Base-by-base conservation (phyloP, 1,284 basidiomycete genomes). In the Dichomitus squalens region DNA sequence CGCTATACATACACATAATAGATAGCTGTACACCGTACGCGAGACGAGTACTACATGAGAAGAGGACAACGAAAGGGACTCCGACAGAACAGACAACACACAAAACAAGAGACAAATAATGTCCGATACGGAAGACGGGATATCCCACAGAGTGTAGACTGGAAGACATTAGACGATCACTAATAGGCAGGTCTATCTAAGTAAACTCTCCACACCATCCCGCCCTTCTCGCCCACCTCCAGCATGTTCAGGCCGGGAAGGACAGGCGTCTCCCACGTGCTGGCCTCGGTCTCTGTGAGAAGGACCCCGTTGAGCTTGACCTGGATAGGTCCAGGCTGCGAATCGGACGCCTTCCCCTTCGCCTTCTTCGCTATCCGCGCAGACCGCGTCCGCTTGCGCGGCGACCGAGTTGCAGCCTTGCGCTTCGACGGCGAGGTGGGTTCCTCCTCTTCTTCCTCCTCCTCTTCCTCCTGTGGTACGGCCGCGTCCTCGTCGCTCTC, bases 171-270 rank as follows among this genome's bases (percentile, higher is more conserved):
- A n/a, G n/a, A n/a, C n/a, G 21, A n/a, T 12, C 47, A 41, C 61
- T 50, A 68, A 35, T 38, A 52, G 29, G 51, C 46, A 43, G 74
- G 52, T 41, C 82, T 74, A 59, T 88, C 84, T 49, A 84, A 71
- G 71, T 86, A 86, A 36, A 87, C 76, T 69, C 84, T 88, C 88
- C 86, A 90, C 49, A 80, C 71, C 65, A 82, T 68, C 20, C 84
- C 85, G 33, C 80, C 84, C 64, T 80, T 81, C 74, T 88, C 87
- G 18, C 88, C 87, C n/a, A 90, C 72, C 68, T 90, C 88, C 36
- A 90, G 66, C 14, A 82, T 71, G 62, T 82, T 87, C 16, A 73
- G 66, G 4, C 88, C 88, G 7, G 75, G 66, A 2, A 79, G 75
- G 18, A 88, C 68, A 18, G 78, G 77, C 18, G 87, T 70, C 60